These are phyloP conservation scores for Grosmannia serpens DNA, from an alignment of 2,329 filamentous ascomycete species.

Conservation along the genomic window DNA sequence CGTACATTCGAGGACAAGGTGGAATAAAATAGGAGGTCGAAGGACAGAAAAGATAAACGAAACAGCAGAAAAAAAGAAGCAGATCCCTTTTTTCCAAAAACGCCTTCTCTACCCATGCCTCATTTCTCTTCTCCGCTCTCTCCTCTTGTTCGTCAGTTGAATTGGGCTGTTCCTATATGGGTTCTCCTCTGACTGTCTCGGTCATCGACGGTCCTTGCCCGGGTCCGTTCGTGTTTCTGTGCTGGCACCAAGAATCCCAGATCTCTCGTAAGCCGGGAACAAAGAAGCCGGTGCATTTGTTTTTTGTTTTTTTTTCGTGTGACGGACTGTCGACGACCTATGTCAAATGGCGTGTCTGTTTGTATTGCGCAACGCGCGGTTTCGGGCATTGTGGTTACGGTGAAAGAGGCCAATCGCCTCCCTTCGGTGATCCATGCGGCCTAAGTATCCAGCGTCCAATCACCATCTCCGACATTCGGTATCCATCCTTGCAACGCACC, in stretches of 20 bases:
- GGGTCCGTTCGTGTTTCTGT: not conserved
- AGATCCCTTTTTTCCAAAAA: not conserved
- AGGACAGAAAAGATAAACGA: conserved; percentile 3
- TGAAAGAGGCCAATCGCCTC: not conserved
- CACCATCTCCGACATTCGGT: conserved; percentile 27
- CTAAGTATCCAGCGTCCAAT: conserved; percentile 15
- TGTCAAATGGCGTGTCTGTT: not conserved
- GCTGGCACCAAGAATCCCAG: not conserved
- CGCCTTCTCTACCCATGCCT: not conserved
- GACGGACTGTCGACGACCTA: not conserved
- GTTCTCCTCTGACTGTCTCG: not conserved
- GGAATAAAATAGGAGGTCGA: conserved; percentile 48
- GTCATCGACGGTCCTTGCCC: not conserved
- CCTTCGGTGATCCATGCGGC: not conserved
- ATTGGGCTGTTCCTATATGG: not conserved
- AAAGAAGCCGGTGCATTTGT: not conserved
- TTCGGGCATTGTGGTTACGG: not conserved
- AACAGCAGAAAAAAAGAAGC: conserved; percentile 8
- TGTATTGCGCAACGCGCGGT: not conserved
- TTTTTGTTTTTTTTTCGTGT: not conserved
- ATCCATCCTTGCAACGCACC: conserved; percentile 8
- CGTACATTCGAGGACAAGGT: conserved; percentile 98
- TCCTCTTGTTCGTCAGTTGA: too few species aligned
- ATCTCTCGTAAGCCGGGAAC: not conserved
- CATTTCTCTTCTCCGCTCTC: not conserved